These are phyloP conservation scores for Carallia brachiata DNA, from an alignment of 345 rosid species.

Conservation along the genomic window DNA sequence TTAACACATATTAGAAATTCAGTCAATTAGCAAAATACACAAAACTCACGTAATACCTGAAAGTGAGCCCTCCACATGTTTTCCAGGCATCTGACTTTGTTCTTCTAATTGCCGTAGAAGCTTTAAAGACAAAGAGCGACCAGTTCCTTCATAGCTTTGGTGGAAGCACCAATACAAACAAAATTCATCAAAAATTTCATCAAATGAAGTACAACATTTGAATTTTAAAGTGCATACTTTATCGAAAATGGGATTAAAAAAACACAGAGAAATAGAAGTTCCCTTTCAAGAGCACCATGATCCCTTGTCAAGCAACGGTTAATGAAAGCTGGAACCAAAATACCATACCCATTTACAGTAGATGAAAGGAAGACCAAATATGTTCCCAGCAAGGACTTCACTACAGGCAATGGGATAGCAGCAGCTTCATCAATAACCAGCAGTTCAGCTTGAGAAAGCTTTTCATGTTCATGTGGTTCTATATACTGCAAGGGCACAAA, in stretches of 20 bases:
- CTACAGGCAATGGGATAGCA: conserved; percentile 95
- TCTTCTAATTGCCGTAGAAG: conserved; percentile 89
- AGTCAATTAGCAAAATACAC: conserved; percentile 13
- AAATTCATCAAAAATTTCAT: not conserved
- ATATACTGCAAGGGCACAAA: conserved; percentile 59
- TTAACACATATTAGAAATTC: conserved; percentile 13
- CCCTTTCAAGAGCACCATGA: not conserved
- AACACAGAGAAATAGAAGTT: not conserved
- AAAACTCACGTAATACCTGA: conserved; percentile 49
- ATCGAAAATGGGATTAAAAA: not conserved
- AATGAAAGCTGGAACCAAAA: conserved; percentile 4
- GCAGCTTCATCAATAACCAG: conserved; percentile 98
- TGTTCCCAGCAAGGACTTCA: conserved; percentile 89
- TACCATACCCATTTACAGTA: conserved; percentile 89
- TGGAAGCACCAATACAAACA: conserved; percentile 3
- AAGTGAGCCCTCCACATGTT: conserved; percentile 54
- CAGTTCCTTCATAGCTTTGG: conserved; percentile 95
- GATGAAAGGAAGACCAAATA: conserved; percentile 92
- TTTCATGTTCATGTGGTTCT: conserved; percentile 90
- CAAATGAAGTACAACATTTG: not conserved
- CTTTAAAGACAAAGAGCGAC: conserved; percentile 92
- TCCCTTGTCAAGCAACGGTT: not conserved
- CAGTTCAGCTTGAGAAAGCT: conserved; percentile 96
- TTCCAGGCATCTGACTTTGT: conserved; percentile 64
- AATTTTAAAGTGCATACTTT: not conserved